A percentile compares a stretch with the other conserved stretches of the same genome.
Evolutionary conservation across 495 filamentous ascomycete species (phyloP).

Genomic region (Podospora appendiculata): DNA sequence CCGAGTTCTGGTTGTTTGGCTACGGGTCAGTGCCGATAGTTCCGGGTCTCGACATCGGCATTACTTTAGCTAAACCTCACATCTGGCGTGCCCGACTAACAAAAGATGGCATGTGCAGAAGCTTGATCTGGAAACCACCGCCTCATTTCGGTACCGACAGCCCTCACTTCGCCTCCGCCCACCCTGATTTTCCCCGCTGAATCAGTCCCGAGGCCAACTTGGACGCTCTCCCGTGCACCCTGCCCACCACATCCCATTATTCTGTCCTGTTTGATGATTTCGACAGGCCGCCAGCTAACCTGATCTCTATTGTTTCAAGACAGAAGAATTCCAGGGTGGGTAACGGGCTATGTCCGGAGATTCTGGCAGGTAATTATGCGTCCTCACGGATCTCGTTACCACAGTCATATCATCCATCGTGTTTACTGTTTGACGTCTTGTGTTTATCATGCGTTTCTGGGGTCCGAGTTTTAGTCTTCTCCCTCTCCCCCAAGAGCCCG

Average conservation of each 20-base stretch:
- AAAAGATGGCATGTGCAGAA: slow-evolving; percentile 43
- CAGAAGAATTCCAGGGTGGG: slow-evolving; percentile 78
- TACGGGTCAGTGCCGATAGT: slow-evolving; percentile 59
- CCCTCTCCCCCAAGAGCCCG: not conserved
- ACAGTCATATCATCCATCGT: not conserved
- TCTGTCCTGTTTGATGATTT: no score
- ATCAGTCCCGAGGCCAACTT: not conserved
- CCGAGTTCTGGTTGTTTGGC: slow-evolving; percentile 83
- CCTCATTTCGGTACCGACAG: slow-evolving; percentile 73
- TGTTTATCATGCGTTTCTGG: not conserved
- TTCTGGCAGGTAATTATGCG: slow-evolving; percentile 84
- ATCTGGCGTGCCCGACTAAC: slow-evolving; percentile 15
- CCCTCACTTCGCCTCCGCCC: not conserved
- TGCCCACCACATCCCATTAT: no score
- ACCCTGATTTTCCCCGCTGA: not conserved
- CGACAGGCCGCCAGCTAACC: no score
- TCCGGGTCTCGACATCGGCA: no score
- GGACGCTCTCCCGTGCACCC: not conserved
- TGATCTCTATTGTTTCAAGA: slow-evolving; percentile 40
- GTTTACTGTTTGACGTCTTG: not conserved
- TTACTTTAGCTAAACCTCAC: not conserved
- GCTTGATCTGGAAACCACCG: slow-evolving; percentile 96
- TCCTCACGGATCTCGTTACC: not conserved
- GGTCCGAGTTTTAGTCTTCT: not conserved
- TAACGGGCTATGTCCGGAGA: slow-evolving; percentile 86